Evolutionary conservation across 1,284 basidiomycete genomes (phyloP).

Genomic region (Leccinum pachyderme): DNA sequence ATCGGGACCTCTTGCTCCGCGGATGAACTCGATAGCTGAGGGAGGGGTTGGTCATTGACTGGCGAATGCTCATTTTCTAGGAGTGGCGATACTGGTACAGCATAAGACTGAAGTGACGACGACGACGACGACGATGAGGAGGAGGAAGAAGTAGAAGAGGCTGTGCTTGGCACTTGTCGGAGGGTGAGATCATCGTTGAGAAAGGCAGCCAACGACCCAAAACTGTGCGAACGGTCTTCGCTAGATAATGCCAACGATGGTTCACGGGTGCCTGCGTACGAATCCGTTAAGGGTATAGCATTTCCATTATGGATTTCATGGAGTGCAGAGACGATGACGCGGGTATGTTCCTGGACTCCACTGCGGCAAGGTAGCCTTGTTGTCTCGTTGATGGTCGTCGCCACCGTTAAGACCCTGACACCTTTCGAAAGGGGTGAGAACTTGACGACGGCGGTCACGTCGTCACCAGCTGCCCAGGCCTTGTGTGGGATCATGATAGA

Average conservation of each 20-base stretch:
- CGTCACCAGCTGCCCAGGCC: conserved; percentile 89
- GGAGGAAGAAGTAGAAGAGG: conserved; percentile 1
- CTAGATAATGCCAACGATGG: conserved; percentile 21
- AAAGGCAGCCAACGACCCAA: conserved; percentile 12
- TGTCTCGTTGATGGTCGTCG: conserved; percentile 74
- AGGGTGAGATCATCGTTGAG: conserved; percentile 16
- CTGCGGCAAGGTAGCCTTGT: conserved; percentile 52
- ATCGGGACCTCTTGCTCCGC: conserved; percentile 21
- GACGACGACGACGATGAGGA: not conserved
- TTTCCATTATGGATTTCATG: conserved; percentile 72
- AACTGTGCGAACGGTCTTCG: conserved; percentile 17
- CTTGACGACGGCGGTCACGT: conserved; percentile 78
- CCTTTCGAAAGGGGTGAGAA: conserved; percentile 88
- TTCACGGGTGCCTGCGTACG: conserved; percentile 33
- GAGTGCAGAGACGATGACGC: conserved; percentile 58
- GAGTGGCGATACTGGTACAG: not conserved
- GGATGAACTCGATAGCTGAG: conserved; percentile 11
- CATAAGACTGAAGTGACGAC: conserved; percentile 14
- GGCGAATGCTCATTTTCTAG: not conserved
- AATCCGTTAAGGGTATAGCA: conserved; percentile 48
- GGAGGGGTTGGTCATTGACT: conserved; percentile 3
- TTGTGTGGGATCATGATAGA: conserved; percentile 84
- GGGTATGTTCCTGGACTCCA: conserved; percentile 59
- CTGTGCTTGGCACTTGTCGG: conserved; percentile 13
- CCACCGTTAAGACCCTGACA: conserved; percentile 65